phyloP scores from a whole-genome alignment of 1,284 basidiomycete species.

The Cystobasidium slooffiae region DNA sequence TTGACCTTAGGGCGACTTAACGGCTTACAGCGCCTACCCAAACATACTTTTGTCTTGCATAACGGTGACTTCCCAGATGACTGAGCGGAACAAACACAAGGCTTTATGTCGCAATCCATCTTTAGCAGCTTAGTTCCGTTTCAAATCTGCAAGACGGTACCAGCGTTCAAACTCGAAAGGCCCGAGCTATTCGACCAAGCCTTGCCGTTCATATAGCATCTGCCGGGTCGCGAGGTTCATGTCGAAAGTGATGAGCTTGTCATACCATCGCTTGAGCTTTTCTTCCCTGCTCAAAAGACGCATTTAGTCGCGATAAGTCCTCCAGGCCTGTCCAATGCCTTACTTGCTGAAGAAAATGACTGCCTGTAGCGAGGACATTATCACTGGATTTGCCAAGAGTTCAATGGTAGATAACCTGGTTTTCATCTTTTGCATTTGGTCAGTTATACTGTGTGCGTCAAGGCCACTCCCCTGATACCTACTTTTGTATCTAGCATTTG shows the following conservation, averaged over 20 bases:
- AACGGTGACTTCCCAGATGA: not conserved
- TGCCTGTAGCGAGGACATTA: too few relatives aligned
- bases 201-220: conserved; percentile 1
- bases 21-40: too few relatives aligned
- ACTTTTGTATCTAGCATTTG: too few relatives aligned
- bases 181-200: not conserved
- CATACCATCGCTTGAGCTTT: not conserved
- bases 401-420: too few relatives aligned
- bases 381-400: too few relatives aligned
- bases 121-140: not conserved
- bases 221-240: not conserved
- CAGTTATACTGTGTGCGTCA: too few relatives aligned
- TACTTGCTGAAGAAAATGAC: too few relatives aligned
- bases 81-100: not conserved
- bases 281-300: not conserved
- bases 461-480: too few relatives aligned
- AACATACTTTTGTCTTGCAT: too few relatives aligned
- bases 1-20: not conserved
- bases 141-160: not conserved
- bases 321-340: too few relatives aligned
- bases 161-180: not conserved
- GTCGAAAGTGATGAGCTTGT: not conserved
- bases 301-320: too few relatives aligned
- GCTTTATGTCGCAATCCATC: not conserved
- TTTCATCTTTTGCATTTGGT: too few relatives aligned